Conservation (phyloP, 2,329 filamentous ascomycete species). For the Pyricularia pennisetigena region DNA sequence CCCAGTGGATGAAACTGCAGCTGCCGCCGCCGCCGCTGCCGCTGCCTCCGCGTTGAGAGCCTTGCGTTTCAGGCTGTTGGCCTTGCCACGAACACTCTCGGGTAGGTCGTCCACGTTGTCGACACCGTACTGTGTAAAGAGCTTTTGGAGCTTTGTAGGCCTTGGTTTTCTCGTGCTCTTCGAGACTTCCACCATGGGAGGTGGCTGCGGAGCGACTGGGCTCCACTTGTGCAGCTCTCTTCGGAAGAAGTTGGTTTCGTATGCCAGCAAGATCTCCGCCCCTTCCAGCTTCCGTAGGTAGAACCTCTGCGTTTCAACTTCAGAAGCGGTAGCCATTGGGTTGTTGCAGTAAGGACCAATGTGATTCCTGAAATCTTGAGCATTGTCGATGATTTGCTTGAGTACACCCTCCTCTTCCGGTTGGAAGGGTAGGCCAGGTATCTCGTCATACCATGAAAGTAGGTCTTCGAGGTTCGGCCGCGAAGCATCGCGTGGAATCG, state of each 20-base stretch:
- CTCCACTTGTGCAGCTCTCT: slow-evolving; percentile 94
- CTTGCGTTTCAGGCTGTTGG: slow-evolving; percentile 63
- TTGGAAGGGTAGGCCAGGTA: slow-evolving; percentile 75
- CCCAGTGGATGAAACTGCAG: neutral
- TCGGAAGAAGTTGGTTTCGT: slow-evolving; percentile 96
- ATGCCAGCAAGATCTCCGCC: slow-evolving; percentile 81
- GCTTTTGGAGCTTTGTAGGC: slow-evolving; percentile 92
- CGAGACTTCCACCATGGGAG: slow-evolving; percentile 77
- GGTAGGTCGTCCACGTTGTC: slow-evolving; percentile 87
- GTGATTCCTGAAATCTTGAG: slow-evolving; percentile 73
- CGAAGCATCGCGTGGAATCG: slow-evolving; percentile 91
- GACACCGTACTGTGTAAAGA: slow-evolving; percentile 81
- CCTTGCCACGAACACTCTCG: slow-evolving; percentile 70
- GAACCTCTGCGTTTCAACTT: slow-evolving; percentile 84
- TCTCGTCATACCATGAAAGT: slow-evolving; percentile 73
- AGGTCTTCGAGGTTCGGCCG: slow-evolving; percentile 92
- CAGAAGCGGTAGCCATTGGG: slow-evolving; percentile 69
- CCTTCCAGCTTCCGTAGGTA: slow-evolving; percentile 96
- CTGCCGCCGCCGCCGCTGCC: slow-evolving; percentile 22
- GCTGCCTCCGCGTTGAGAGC: slow-evolving; percentile 49
- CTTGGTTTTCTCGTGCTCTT: slow-evolving; percentile 90
- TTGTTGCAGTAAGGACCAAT: slow-evolving; percentile 75
- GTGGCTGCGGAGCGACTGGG: slow-evolving; percentile 76
- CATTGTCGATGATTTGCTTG: slow-evolving; percentile 76
- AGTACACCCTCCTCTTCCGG: slow-evolving; percentile 88